Percentiles rank a stretch among this genome's conserved stretches.
Conservation (phyloP, 306 rosid genomes). For the Arachis hypogaea region DNA sequence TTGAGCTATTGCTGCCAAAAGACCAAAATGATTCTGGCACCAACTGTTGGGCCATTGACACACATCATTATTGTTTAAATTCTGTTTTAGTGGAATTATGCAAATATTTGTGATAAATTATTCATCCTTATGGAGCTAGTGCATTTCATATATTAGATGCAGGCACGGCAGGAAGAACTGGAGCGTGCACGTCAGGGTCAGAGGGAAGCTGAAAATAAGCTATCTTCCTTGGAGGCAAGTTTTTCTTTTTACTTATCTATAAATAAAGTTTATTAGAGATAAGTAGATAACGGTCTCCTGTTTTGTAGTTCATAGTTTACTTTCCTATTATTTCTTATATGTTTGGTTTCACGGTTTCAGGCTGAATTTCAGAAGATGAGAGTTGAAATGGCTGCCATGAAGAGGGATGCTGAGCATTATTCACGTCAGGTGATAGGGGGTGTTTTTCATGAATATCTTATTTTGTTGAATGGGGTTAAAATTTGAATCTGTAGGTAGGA, state of each 20-base stretch:
- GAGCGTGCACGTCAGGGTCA: conserved; percentile 96
- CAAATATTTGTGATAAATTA: conserved; percentile 22
- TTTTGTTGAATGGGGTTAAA: conserved; percentile 15
- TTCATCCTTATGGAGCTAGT: conserved; percentile 32
- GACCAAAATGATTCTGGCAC: neutral
- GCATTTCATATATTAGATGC: conserved; percentile 53
- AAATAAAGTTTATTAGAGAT: conserved; percentile 34
- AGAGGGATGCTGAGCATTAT: conserved; percentile 98
- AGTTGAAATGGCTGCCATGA: conserved; percentile 99
- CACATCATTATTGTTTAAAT: conserved; percentile 9
- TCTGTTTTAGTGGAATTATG: neutral
- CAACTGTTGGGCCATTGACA: neutral
- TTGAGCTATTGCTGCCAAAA: neutral
- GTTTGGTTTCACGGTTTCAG: conserved; percentile 55
- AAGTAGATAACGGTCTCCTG: conserved; percentile 21
- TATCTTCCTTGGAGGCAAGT: conserved; percentile 82
- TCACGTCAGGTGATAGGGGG: conserved; percentile 84
- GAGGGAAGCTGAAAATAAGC: conserved; percentile 95
- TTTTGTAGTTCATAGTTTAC: conserved; percentile 30
- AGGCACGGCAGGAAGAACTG: conserved; percentile 98
- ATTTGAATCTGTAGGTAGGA: conserved; percentile 15
- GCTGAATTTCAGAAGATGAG: conserved; percentile 90
- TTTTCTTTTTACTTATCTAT: conserved; percentile 28
- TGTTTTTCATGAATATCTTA: conserved; percentile 23
- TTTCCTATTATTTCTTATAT: conserved; percentile 31